Evolutionary conservation across 495 filamentous ascomycete genomes (phyloP).

Genomic region (Xanthoparmelia taractica): DNA sequence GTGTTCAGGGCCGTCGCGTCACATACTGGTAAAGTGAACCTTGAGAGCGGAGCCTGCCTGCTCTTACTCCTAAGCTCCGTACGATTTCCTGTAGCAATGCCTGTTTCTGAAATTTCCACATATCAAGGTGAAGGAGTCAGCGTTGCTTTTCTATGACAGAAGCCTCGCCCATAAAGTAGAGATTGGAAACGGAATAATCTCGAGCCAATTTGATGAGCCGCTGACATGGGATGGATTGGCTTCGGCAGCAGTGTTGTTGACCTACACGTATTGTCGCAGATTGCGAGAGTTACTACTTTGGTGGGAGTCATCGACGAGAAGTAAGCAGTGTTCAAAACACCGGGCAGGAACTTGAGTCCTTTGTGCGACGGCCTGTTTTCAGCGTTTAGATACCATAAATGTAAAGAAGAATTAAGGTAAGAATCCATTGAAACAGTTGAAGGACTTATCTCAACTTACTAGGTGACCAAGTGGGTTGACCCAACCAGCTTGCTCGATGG

Average conservation of each 20-base stretch:
- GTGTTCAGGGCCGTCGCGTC: too few relatives aligned
- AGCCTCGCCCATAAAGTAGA: too few relatives aligned
- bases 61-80: not conserved
- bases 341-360: not conserved
- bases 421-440: not conserved
- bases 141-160: not conserved
- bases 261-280: too few relatives aligned
- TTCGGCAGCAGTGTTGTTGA: not conserved
- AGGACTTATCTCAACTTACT: not conserved
- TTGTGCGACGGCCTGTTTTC: not conserved
- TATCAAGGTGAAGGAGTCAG: not conserved
- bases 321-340: not conserved
- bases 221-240: too few relatives aligned
- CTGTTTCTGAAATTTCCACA: not conserved
- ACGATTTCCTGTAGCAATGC: not conserved
- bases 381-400: not conserved
- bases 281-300: too few relatives aligned
- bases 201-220: too few relatives aligned
- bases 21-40: too few relatives aligned
- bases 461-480: not conserved
- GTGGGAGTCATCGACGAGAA: not conserved
- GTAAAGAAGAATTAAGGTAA: not conserved
- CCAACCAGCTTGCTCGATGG: not conserved
- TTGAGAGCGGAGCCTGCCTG: not conserved
- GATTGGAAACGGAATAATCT: too few relatives aligned